These are phyloP conservation scores for Asterella californica DNA, from an alignment of 225 moss, liverwort and hornwort species.

Conservation along the genomic window DNA sequence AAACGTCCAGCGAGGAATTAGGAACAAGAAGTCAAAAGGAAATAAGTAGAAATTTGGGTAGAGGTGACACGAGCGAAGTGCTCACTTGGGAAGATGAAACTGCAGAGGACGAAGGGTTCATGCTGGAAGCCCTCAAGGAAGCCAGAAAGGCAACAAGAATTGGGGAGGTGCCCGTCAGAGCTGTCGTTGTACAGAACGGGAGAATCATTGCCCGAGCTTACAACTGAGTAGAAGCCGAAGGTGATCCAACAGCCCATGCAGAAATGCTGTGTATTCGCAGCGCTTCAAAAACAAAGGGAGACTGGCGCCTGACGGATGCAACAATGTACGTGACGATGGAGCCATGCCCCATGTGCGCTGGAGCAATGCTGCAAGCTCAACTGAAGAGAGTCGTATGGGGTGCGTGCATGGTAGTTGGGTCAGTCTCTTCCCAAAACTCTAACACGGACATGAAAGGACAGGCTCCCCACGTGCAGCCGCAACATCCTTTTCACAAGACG, in stretches of 20 bases:
- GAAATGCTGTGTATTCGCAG: too few relatives aligned
- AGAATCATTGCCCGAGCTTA: constrained; percentile 71
- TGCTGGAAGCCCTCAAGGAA: too few relatives aligned
- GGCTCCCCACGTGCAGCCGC: background rate
- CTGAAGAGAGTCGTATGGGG: constrained; percentile 86
- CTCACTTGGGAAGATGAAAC: background rate
- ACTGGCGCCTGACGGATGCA: constrained; percentile 82
- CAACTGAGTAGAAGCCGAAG: constrained; percentile 78
- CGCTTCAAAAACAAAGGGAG: constrained; percentile 68
- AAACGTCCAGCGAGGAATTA: background rate
- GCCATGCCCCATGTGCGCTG: constrained; percentile 98
- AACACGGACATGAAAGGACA: background rate
- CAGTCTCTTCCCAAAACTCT: constrained; percentile 36
- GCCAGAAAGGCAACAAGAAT: too few relatives aligned
- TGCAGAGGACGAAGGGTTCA: too few relatives aligned
- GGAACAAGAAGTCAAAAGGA: background rate
- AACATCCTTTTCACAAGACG: constrained; percentile 38
- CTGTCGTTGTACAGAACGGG: constrained; percentile 74
- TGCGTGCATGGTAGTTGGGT: constrained; percentile 91
- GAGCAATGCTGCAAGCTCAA: constrained; percentile 88
- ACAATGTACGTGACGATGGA: constrained; percentile 88
- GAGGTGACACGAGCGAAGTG: too few relatives aligned
- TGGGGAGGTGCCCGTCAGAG: constrained; percentile 87
- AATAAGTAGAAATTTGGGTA: background rate
- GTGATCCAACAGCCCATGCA: constrained; percentile 91